Evolutionary conservation across 2,329 filamentous ascomycete species (phyloP), one percentile per base, ranked within the genome.

Genomic region (Colletotrichum sidae): DNA sequence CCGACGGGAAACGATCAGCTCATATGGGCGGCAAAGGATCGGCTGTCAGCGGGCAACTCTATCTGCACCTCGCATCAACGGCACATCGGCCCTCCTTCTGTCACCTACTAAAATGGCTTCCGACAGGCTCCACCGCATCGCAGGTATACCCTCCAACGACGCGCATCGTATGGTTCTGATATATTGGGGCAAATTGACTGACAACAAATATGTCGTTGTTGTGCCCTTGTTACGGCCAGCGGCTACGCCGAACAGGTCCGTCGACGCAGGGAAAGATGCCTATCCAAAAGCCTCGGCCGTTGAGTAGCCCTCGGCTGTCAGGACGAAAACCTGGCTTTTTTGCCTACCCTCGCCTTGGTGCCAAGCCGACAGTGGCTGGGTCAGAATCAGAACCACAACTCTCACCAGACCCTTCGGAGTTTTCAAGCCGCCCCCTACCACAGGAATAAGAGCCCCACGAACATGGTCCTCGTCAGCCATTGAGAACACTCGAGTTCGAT

Each of bases 341-440:
- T 49, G 46, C 49, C 10, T 42, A 46, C 52, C 8, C 37, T 9
- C 47, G 13, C 59, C 52, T 49, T 63, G 58, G 35, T 63, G 52
- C 63, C 63, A 66, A 66, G 63, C 39, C 46, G 46, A 57, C 58
- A 52, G 37, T 62, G 58, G 63, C 52, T 63, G 58, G 63, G 58
- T 46, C 47, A 44, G 52, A 57, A 49, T 56, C 52, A 63, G 52
- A 46, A 60, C 63, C 62, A 56, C 58, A 51, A 52, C 62, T 56
- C 62, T 62, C 62, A 55, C 11, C 58, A 62, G 58, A 66, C 63
- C 52, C 59, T 66, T 66, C 63, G 63, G 63, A 63, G 63, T 66
- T 66, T 66, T 66, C 63, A 56, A 63, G 37, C 58, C 47, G 63
- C 53, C 63, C 62, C 63, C 52, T 57, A 52, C 63, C 59, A 56